Conservation (phyloP, 1,139 yeast genomes). For the Debaryomyces robertsiae region DNA sequence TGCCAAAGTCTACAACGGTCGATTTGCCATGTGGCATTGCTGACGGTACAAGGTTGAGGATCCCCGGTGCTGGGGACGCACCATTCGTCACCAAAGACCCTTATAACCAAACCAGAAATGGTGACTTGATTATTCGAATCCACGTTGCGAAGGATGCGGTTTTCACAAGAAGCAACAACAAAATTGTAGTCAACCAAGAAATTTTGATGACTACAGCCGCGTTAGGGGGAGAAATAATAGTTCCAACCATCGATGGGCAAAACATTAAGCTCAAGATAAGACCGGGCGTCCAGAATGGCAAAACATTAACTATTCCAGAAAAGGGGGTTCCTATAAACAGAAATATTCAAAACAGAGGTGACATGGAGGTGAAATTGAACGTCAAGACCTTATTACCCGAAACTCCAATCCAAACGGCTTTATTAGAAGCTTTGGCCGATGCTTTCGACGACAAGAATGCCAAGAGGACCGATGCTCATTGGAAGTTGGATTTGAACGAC, state of each 20-base stretch:
- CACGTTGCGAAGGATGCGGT: slow-evolving; percentile 72
- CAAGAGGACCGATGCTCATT: slow-evolving; percentile 62
- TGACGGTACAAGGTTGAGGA: slow-evolving; percentile 83
- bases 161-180: slow-evolving; percentile 66
- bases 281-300: slow-evolving; percentile 81
- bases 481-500: slow-evolving; percentile 44
- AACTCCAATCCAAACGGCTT: slow-evolving; percentile 87
- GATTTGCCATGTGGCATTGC: slow-evolving; percentile 88
- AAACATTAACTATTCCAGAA: slow-evolving; percentile 74
- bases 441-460: slow-evolving; percentile 81
- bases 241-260: slow-evolving; percentile 84
- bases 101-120: slow-evolving; percentile 66
- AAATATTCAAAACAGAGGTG: slow-evolving; percentile 67
- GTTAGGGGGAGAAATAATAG: slow-evolving; percentile 83
- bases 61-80: slow-evolving; percentile 89
- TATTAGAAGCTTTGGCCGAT: slow-evolving; percentile 93
- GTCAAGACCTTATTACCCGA: slow-evolving; percentile 75
- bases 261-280: slow-evolving; percentile 79
- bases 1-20: slow-evolving; percentile 67
- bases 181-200: slow-evolving; percentile 63
- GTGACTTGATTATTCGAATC: slow-evolving; percentile 84
- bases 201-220: slow-evolving; percentile 96
- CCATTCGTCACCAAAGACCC: slow-evolving; percentile 72
- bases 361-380: slow-evolving; percentile 72
- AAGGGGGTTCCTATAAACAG: slow-evolving; percentile 81